Percentiles rank a stretch among this genome's conserved stretches.
These are phyloP conservation scores for Centaurea solstitialis DNA, from an alignment of 129 eudicot genomes.

Conservation along the genomic window DNA sequence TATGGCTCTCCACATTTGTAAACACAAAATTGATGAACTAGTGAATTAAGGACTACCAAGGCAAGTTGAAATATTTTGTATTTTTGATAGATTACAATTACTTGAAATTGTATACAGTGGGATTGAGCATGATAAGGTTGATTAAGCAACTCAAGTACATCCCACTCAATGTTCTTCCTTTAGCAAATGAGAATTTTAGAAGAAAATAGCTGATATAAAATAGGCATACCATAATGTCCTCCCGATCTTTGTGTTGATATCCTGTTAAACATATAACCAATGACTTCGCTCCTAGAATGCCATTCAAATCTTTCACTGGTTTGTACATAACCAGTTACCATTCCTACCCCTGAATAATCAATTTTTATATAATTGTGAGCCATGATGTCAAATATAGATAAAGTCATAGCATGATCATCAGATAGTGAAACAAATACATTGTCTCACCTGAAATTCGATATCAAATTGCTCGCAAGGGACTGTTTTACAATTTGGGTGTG, in stretches of 20 bases:
- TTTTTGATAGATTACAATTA: not conserved
- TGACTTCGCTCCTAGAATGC: conserved; percentile 82
- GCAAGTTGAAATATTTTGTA: conserved; percentile 3
- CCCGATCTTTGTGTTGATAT: conserved; percentile 77
- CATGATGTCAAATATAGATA: too few species aligned
- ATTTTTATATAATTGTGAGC: too few species aligned
- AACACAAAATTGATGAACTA: not conserved
- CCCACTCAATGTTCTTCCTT: conserved; percentile 7
- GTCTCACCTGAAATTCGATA: too few species aligned
- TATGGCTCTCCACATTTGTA: not conserved
- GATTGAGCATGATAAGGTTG: conserved; percentile 4
- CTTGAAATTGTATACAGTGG: not conserved
- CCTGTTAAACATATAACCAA: conserved; percentile 85
- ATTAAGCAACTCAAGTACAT: not conserved
- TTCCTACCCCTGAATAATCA: too few species aligned
- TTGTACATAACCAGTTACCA: conserved; percentile 72
- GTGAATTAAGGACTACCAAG: not conserved
- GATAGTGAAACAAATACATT: too few species aligned
- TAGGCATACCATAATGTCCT: conserved; percentile 78
- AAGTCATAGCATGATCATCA: too few species aligned
- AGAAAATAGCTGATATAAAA: not conserved
- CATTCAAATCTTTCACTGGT: conserved; percentile 68
- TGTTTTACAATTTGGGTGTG: too few species aligned
- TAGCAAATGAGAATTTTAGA: not conserved
- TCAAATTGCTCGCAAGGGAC: too few species aligned